Evolutionary conservation across 2,329 filamentous ascomycete genomes (phyloP).

Genomic region (Xylariales sp.): DNA sequence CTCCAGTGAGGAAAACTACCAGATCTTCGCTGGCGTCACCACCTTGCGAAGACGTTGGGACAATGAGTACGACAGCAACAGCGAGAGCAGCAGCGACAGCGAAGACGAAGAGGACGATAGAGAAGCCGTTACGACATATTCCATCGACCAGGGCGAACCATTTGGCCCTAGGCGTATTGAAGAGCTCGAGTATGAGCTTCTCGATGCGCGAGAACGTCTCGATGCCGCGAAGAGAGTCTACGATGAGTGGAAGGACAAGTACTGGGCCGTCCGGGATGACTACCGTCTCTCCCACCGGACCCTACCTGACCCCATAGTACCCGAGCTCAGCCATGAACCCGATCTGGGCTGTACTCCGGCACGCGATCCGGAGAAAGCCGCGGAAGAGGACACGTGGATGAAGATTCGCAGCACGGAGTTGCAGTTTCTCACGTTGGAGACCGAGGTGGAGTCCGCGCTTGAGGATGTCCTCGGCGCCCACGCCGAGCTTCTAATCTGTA

Average conservation of each 20-base stretch:
- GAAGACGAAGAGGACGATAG: not conserved
- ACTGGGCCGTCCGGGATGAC: slow-evolving; percentile 2
- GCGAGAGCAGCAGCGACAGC: too few relatives aligned
- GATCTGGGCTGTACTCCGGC: not conserved
- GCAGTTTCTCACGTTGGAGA: not conserved
- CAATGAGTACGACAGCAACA: too few relatives aligned
- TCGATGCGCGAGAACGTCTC: not conserved
- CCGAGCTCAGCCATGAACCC: not conserved
- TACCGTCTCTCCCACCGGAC: slow-evolving; percentile 2
- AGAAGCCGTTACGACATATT: not conserved
- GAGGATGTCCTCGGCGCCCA: not conserved
- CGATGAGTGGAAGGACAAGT: not conserved
- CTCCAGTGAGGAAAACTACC: too few relatives aligned
- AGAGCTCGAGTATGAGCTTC: not conserved
- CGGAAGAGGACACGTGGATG: not conserved
- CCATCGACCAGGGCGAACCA: not conserved
- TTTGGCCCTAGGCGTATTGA: not conserved
- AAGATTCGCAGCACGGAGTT: not conserved
- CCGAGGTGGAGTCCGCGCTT: not conserved
- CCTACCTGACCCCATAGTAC: not conserved
- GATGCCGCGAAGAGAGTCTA: not conserved
- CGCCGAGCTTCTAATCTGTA: not conserved
- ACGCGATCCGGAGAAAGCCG: not conserved
- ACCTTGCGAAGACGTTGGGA: too few relatives aligned
- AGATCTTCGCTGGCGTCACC: too few relatives aligned